Evolutionary conservation across 2,329 filamentous ascomycete genomes (phyloP).

Genomic region (Teratosphaeriaceae sp.): DNA sequence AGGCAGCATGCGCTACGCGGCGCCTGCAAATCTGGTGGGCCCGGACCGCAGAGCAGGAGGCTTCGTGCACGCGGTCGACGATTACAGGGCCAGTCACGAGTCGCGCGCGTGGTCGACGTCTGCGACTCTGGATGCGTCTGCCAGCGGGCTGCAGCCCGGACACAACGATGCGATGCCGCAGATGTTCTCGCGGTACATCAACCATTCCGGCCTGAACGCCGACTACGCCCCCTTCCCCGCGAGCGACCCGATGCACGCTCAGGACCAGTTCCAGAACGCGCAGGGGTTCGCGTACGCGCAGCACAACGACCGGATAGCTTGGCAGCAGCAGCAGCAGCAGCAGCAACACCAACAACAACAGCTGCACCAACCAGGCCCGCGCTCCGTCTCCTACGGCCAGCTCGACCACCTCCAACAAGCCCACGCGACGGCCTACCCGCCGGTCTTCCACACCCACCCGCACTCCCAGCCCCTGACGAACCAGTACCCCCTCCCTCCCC

Average conservation of each 20-base stretch:
- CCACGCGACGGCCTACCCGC: neutral
- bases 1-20: conserved; percentile 1
- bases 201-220: neutral
- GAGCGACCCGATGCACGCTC: conserved; percentile 1
- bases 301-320: neutral
- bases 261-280: neutral
- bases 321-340: conserved; percentile 2
- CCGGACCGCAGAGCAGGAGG: neutral
- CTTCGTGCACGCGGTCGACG: neutral
- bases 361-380: conserved; percentile 8
- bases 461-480: too few species aligned
- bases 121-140: neutral
- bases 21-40: neutral
- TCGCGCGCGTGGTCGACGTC: neutral
- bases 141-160: neutral
- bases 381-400: conserved; percentile 15
- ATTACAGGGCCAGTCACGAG: neutral
- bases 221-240: conserved; percentile 13
- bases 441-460: too few species aligned
- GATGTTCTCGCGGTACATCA: neutral
- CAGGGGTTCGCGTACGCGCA: neutral
- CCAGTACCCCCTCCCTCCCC: too few species aligned
- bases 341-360: conserved; percentile 1
- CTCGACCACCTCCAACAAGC: conserved; percentile 6
- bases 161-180: neutral